Conservation (phyloP, 306 rosid species). For the Inga leiocalycina region DNA sequence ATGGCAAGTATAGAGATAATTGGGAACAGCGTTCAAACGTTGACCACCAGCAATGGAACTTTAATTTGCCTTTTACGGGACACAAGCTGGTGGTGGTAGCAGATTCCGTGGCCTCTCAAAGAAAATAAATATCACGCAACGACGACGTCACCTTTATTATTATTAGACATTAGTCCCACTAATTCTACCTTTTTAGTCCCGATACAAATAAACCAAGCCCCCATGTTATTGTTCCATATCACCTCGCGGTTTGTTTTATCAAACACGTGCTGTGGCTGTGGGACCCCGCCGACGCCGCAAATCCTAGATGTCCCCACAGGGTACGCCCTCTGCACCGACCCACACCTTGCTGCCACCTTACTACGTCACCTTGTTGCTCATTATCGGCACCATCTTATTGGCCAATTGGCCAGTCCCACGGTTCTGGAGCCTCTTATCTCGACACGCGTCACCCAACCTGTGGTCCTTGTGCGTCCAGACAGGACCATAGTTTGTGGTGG, state of each 20-base stretch:
- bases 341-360: background rate
- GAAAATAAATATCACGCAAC: background rate
- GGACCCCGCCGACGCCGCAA: background rate
- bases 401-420: background rate
- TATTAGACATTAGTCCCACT: background rate
- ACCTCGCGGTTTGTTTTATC: background rate
- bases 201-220: background rate
- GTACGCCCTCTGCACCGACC: background rate
- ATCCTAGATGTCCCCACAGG: background rate
- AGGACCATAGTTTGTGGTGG: background rate
- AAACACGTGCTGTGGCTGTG: background rate
- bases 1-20: too few species aligned
- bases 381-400: slow-evolving; percentile 28
- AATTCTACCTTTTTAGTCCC: background rate
- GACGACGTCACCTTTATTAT: too few species aligned
- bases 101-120: background rate
- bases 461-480: too few species aligned
- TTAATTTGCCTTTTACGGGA: background rate
- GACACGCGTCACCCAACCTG: background rate
- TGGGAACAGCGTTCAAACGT: background rate
- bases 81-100: background rate
- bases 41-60: background rate
- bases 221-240: background rate
- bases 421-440: background rate
- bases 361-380: background rate